Conservation (phyloP, 202 grass and related monocot species). For the Setaria viridis region DNA sequence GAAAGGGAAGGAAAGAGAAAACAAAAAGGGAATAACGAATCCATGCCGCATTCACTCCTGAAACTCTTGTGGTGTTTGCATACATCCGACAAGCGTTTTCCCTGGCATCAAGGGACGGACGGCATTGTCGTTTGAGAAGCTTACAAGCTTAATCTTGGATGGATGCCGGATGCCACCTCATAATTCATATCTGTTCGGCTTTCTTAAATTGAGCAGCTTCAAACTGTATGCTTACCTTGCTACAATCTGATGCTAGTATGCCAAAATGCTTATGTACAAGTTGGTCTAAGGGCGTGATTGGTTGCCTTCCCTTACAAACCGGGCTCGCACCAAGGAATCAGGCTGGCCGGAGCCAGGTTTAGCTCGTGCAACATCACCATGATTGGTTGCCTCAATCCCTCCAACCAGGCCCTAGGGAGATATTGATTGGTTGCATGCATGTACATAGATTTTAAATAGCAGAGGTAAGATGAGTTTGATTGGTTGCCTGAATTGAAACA, state of each 20-base stretch:
- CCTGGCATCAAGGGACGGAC: background rate
- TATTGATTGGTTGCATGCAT: no score
- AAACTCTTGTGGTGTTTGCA: background rate
- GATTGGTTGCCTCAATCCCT: no score
- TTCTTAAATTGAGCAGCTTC: background rate
- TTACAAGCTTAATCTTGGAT: background rate
- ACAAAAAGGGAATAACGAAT: background rate
- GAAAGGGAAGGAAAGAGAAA: background rate
- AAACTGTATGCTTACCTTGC: background rate
- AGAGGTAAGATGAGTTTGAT: no score
- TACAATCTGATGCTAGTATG: background rate
- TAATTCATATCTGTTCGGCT: background rate
- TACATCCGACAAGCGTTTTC: no score
- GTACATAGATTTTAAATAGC: no score
- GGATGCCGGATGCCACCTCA: background rate
- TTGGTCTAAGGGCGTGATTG: background rate
- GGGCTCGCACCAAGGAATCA: no score
- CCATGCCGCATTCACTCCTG: background rate
- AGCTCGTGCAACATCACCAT: no score
- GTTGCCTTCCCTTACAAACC: no score
- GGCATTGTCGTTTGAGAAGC: conserved; percentile 9
- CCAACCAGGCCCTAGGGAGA: no score
- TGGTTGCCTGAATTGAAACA: no score
- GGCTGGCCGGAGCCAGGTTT: no score
- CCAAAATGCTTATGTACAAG: background rate